Base-by-base conservation (phyloP, 306 rosid species). In the Clitoria ternatea region DNA sequence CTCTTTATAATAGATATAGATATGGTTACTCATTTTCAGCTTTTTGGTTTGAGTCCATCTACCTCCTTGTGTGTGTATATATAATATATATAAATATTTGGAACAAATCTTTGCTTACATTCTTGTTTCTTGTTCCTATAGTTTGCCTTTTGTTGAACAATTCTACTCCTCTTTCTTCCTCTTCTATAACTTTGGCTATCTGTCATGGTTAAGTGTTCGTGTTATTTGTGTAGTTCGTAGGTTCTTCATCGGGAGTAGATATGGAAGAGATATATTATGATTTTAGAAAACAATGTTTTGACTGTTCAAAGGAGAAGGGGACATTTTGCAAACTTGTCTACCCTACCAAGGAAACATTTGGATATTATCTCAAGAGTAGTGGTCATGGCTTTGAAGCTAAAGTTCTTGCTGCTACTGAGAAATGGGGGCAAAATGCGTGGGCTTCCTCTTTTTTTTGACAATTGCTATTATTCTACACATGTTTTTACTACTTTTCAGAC, bases 341-440 rank as follows among this genome's bases (percentile, higher is more conserved):
- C 77, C 99, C 97, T 60, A 95, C 97, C 11, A 95, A 95, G 83
- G 96, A 95, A 81, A 73, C 85, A 22, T 75, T 91, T 66, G 90
- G 90, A 68, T 80, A 82, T 84, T 95, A 91, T 82, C 86, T 87
- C 71, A 95, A 87, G 81, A 42, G 79, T 73, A 91, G 89, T 61
- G 97, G 99, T 56, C 91, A 95, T 74, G 97, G 99, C 9, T 81
- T 96, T 7, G 97, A 95, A 66, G 84, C 97, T 45, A 95, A 95
- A 84, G 83, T 89, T 72, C 76, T 69, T 67, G 80, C 89, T 73
- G 96, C 99, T 48, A 79, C 83, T 47, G 96, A 91, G 77, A 95
- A 87, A 83, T 95, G 99, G 97, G 99, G 96, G 42, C 91, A 92
- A 73, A 95, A 91, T 69, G 85, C 82, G 99, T 95, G 82, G 70